These are phyloP conservation scores for Botrytis aclada DNA, from an alignment of 2,329 filamentous ascomycete species.

Conservation along the genomic window DNA sequence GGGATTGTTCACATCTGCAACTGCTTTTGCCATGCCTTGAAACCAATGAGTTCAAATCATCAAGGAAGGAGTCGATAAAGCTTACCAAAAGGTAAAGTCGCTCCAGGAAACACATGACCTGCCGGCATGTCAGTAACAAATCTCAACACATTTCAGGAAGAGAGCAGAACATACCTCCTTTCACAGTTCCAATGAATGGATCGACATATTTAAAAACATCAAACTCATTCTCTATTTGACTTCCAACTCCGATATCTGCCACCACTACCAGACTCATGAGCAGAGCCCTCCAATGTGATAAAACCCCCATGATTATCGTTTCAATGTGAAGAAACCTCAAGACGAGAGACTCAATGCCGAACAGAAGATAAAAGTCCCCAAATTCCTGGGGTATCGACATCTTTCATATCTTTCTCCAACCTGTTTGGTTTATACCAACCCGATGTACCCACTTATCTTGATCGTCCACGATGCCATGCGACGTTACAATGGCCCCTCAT, in stretches of 20 bases:
- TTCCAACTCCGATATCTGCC: neutral
- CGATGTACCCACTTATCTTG: neutral
- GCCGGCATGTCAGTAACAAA: neutral
- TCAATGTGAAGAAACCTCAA: neutral
- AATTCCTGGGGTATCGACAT: neutral
- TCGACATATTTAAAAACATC: constrained; percentile 45
- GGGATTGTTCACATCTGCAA: constrained; percentile 49
- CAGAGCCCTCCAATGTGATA: neutral
- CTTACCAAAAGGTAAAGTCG: constrained; percentile 50
- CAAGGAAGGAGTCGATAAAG: neutral
- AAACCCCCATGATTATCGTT: neutral
- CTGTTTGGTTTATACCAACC: neutral
- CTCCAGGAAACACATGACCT: constrained; percentile 55
- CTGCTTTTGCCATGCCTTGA: constrained; percentile 45
- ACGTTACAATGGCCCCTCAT: constrained; percentile 16
- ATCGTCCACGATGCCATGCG: constrained; percentile 6
- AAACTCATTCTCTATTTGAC: constrained; percentile 21
- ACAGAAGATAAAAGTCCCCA: neutral
- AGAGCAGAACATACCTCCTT: constrained; percentile 43
- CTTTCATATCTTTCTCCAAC: neutral
- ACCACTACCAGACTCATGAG: neutral
- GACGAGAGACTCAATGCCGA: neutral
- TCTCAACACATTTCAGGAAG: no score
- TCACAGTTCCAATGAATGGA: constrained; percentile 53
- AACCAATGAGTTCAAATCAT: constrained; percentile 39